Evolutionary conservation across 2,329 filamentous ascomycete species (phyloP).

Genomic region (Ceratocystis colombiana): DNA sequence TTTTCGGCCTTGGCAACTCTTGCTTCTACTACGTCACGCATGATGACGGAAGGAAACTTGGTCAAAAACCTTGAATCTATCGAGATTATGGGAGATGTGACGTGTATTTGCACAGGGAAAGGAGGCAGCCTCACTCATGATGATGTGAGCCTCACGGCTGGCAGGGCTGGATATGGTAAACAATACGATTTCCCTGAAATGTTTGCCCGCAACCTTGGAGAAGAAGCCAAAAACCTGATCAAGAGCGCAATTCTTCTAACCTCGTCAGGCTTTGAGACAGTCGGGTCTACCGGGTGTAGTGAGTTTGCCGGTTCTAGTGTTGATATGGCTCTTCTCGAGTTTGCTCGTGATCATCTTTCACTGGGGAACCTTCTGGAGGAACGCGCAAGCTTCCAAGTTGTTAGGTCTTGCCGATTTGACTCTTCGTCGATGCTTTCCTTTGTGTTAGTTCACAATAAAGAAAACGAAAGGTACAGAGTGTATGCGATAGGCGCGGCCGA

Average conservation of each 20-base stretch:
- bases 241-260: constrained; percentile 39
- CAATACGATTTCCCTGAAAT: constrained; percentile 34
- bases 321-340: constrained; percentile 44
- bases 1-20: constrained; percentile 52
- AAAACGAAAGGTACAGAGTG: constrained; percentile 39
- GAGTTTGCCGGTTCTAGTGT: constrained; percentile 46
- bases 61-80: constrained; percentile 50
- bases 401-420: constrained; percentile 45
- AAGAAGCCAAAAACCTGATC: constrained; percentile 33
- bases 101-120: constrained; percentile 55
- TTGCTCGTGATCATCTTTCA: constrained; percentile 42
- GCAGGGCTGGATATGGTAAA: constrained; percentile 40
- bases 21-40: constrained; percentile 52
- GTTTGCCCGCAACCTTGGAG: constrained; percentile 30
- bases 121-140: constrained; percentile 56
- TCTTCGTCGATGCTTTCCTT: constrained; percentile 49
- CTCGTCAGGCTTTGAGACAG: constrained; percentile 46
- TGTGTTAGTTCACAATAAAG: constrained; percentile 40
- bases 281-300: constrained; percentile 31
- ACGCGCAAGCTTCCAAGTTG: constrained; percentile 38
- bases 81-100: constrained; percentile 56
- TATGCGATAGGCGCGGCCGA: constrained; percentile 50
- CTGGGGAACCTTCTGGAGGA: constrained; percentile 40
- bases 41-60: constrained; percentile 54
- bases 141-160: constrained; percentile 51